Conservation (phyloP, 2,329 filamentous ascomycete species). For the Aureobasidium namibiae region DNA sequence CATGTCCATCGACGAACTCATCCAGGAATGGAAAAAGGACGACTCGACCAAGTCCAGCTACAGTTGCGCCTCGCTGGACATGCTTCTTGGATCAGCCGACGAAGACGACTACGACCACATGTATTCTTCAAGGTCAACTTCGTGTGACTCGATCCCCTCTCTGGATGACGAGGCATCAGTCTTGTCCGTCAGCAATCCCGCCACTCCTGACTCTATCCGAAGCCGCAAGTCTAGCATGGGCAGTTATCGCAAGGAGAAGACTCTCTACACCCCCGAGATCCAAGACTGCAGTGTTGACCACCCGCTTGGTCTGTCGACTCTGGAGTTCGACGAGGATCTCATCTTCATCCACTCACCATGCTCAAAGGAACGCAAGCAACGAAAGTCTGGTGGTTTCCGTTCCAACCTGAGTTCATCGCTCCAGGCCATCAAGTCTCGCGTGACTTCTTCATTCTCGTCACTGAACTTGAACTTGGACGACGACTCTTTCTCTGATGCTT, state of each 20-base stretch:
- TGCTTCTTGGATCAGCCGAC: constrained; percentile 48
- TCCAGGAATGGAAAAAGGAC: constrained; percentile 47
- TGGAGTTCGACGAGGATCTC: constrained; percentile 20
- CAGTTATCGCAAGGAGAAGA: constrained; percentile 37
- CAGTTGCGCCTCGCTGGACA: constrained; percentile 37
- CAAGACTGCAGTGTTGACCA: constrained; percentile 51
- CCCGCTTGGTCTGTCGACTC: constrained; percentile 41
- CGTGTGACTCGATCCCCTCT: constrained; percentile 51
- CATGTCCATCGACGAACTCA: constrained; percentile 50
- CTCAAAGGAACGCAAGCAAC: constrained; percentile 24
- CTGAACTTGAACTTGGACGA: constrained; percentile 32
- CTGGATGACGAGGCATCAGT: constrained; percentile 43
- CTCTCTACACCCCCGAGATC: constrained; percentile 39
- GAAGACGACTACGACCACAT: constrained; percentile 36
- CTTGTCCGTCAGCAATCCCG: constrained; percentile 34
- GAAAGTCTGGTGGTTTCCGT: constrained; percentile 39
- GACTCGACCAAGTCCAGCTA: constrained; percentile 23
- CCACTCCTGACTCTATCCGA: constrained; percentile 32
- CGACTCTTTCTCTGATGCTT: constrained; percentile 45
- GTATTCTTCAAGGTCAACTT: constrained; percentile 43
- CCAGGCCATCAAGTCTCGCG: constrained; percentile 52
- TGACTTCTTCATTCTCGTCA: constrained; percentile 50
- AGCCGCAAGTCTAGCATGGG: constrained; percentile 25
- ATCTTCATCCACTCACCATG: constrained; percentile 30
- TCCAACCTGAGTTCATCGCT: constrained; percentile 57